Evolutionary conservation across 2,329 filamentous ascomycete genomes (phyloP).

Genomic region (Trichoderma harzianum): DNA sequence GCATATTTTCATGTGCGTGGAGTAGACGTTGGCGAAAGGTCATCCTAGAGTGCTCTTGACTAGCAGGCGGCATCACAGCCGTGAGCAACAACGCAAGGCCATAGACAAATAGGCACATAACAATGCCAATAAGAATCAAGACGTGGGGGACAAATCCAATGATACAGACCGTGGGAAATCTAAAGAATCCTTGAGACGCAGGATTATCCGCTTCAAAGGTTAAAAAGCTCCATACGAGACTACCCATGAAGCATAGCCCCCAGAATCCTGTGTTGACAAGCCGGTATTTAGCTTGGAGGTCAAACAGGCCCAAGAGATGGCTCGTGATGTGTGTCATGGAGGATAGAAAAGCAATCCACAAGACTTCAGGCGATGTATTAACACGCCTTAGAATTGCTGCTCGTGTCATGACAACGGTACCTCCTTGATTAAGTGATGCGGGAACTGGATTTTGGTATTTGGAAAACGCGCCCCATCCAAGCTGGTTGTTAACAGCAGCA

Average conservation of each 20-base stretch:
- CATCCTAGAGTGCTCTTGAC: constrained; percentile 29
- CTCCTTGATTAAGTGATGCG: constrained; percentile 24
- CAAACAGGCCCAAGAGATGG: constrained; percentile 75
- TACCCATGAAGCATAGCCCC: constrained; percentile 84
- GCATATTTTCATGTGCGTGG: constrained; percentile 81
- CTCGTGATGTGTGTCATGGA: constrained; percentile 85
- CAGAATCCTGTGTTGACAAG: constrained; percentile 84
- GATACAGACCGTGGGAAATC: constrained; percentile 91
- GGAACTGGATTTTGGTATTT: constrained; percentile 40
- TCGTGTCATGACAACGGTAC: constrained; percentile 50
- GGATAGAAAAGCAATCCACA: constrained; percentile 84
- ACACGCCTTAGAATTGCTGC: constrained; percentile 72
- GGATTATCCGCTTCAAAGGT: constrained; percentile 60
- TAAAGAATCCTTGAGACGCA: constrained; percentile 63
- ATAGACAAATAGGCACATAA: constrained; percentile 75
- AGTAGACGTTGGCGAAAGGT: constrained; percentile 59
- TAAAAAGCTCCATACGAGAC: constrained; percentile 73
- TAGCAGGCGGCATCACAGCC: constrained; percentile 42
- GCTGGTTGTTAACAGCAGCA: constrained; percentile 74
- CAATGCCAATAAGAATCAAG: constrained; percentile 77
- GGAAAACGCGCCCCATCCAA: constrained; percentile 66
- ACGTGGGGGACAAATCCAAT: constrained; percentile 93
- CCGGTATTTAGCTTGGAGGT: constrained; percentile 74
- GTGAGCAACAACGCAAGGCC: constrained; percentile 71
- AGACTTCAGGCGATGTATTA: constrained; percentile 85